Conservation (phyloP, 768 basidiomycete genomes). For the Leccinum broughii region DNA sequence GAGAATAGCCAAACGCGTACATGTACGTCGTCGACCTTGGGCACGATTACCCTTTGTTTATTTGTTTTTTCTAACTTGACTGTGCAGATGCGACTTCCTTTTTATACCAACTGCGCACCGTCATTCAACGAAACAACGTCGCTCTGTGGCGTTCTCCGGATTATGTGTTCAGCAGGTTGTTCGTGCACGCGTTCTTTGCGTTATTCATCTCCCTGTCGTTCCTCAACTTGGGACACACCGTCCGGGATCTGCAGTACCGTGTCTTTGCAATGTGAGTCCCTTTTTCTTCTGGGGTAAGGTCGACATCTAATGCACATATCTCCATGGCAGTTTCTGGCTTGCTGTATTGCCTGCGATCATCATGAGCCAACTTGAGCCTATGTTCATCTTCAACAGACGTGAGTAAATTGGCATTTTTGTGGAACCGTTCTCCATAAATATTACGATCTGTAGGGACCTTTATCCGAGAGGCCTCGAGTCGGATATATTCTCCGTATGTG, state of each 20-base stretch:
- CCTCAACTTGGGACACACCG: conserved; percentile 65
- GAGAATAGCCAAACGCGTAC: conserved; percentile 44
- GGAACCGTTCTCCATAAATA: background rate
- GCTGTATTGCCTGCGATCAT: conserved; percentile 71
- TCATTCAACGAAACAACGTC: conserved; percentile 63
- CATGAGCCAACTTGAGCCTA: conserved; percentile 69
- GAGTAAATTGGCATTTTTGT: conserved; percentile 30
- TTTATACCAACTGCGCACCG: conserved; percentile 68
- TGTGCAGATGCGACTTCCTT: conserved; percentile 70
- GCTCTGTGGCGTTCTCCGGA: conserved; percentile 84
- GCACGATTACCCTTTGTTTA: background rate
- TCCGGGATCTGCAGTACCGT: conserved; percentile 74
- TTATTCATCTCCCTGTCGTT: conserved; percentile 77
- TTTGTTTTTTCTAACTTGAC: background rate
- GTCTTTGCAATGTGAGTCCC: conserved; percentile 70
- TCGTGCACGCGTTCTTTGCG: conserved; percentile 70
- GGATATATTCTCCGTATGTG: conserved; percentile 83
- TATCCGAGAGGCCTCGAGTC: conserved; percentile 68
- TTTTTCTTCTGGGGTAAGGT: background rate
- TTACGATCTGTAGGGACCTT: conserved; percentile 34
- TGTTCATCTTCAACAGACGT: conserved; percentile 75
- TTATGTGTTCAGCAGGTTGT: conserved; percentile 82
- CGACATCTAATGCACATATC: background rate
- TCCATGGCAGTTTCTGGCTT: conserved; percentile 56
- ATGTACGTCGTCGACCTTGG: conserved; percentile 38